A percentile compares a stretch with the other conserved stretches of the same genome.
Evolutionary conservation across 495 filamentous ascomycete species (phyloP).

Genomic region (Cairneyella variabilis): DNA sequence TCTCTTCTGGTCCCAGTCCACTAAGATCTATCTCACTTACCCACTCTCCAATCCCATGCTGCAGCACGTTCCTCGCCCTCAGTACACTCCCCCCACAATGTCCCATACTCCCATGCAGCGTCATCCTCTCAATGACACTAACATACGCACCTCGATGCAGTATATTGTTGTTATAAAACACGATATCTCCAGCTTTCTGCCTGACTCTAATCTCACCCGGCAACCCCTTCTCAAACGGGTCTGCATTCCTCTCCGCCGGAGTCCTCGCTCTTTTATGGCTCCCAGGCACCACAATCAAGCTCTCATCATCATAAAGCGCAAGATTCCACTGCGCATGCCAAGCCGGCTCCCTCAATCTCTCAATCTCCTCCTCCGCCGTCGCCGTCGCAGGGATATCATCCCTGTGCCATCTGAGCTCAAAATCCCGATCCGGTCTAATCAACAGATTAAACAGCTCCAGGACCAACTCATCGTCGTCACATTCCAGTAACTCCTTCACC

Average conservation of each 20-base stretch:
- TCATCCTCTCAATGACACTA: slow-evolving; percentile 58
- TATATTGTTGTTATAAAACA: slow-evolving; percentile 89
- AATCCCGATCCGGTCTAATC: slow-evolving; percentile 59
- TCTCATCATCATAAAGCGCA: slow-evolving; percentile 62
- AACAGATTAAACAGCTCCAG: slow-evolving; percentile 82
- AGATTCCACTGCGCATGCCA: slow-evolving; percentile 79
- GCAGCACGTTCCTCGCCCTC: slow-evolving; percentile 74
- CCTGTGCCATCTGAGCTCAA: slow-evolving; percentile 71
- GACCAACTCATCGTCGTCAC: slow-evolving; percentile 46
- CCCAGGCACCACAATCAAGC: slow-evolving; percentile 67
- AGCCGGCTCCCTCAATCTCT: slow-evolving; percentile 42
- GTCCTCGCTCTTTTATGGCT: slow-evolving; percentile 65
- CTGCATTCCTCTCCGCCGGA: slow-evolving; percentile 56
- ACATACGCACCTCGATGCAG: slow-evolving; percentile 75
- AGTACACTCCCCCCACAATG: slow-evolving; percentile 47
- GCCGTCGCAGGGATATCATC: slow-evolving; percentile 66
- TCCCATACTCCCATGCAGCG: slow-evolving; percentile 79
- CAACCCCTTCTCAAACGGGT: slow-evolving; percentile 50
- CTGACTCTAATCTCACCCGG: slow-evolving; percentile 59
- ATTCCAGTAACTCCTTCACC: slow-evolving; percentile 50
- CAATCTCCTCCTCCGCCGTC: slow-evolving; percentile 52
- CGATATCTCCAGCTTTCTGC: slow-evolving; percentile 67
- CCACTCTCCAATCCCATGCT: slow-evolving; percentile 81
- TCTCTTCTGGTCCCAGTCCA: slow-evolving; percentile 46
- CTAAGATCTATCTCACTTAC: slow-evolving; percentile 54